Evolutionary conservation across 2,329 filamentous ascomycete genomes (phyloP), one percentile per base, ranked within the genome.

Genomic region (Neoscytalidium dimidiatum): DNA sequence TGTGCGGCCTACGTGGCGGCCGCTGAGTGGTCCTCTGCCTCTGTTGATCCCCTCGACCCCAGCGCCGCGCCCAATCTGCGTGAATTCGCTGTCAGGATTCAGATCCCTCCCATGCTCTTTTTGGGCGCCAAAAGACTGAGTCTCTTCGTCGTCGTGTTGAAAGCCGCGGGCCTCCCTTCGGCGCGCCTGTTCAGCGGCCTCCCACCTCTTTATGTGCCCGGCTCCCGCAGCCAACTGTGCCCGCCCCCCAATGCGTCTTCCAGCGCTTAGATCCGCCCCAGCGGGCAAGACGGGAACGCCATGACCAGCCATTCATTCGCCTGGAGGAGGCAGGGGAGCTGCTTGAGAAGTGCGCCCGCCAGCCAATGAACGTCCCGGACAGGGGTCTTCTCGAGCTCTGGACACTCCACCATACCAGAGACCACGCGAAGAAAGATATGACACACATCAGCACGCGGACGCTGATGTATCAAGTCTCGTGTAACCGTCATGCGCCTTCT

Each of bases 1-100:
- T 66, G 64, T 41, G 64, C 26, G 66, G 68, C 74, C 70, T 70
- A 79, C 77, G 77, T 79, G 77, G 76, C 77, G 72, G 71, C 73
- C 75, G 75, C 75, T 79, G 76, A 79, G 73, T 79, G 76, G 77
- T 70, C 73, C 78, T 69, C 69, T 72, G 51, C 71, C 66, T 67
- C 70, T 71, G 71, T 71, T 74, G 75, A 77, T 77, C 74, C 70
- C 65, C 43, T 70, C 68, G 65, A 58, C 64, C 66, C 67, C 67
- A 65, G 68, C 65, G 67, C 62, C 53, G 68, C 64, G 66, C 66
- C 68, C 67, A 65, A 66, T 68, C 68, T 67, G 69, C 62, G 66
- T 67, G 62, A 65, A 64, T 29, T 56, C 61, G 63, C 65, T 67
- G 58, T 66, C 62, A 68, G 67, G 65, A 68, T 69, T 46, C 64